Conservation (phyloP, 495 filamentous ascomycete genomes). For the Evernia prunastri region DNA sequence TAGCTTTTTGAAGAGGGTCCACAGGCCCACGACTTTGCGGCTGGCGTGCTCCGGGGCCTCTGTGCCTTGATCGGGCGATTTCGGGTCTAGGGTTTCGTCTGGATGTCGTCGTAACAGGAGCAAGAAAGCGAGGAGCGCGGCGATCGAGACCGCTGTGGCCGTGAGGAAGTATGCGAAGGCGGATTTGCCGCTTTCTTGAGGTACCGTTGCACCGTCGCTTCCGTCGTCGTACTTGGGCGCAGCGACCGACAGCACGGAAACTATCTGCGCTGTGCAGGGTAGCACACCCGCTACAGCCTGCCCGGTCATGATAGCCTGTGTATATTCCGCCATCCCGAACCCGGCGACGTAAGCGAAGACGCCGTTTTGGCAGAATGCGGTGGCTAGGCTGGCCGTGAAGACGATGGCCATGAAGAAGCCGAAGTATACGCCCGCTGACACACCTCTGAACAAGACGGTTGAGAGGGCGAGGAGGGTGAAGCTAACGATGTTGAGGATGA, state of each 20-base stretch:
- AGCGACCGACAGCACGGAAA: slow-evolving; percentile 68
- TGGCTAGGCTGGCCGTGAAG: slow-evolving; percentile 65
- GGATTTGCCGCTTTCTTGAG: slow-evolving; percentile 50
- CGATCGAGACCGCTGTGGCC: slow-evolving; percentile 58
- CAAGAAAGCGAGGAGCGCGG: slow-evolving; percentile 54
- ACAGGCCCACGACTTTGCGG: slow-evolving; percentile 54
- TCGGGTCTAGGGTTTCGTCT: slow-evolving; percentile 38
- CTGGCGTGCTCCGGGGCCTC: slow-evolving; percentile 37
- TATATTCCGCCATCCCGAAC: slow-evolving; percentile 65
- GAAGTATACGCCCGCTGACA: slow-evolving; percentile 62
- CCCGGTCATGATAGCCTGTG: slow-evolving; percentile 92
- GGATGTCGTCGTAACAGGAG: slow-evolving; percentile 51
- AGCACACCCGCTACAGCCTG: slow-evolving; percentile 90
- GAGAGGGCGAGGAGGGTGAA: slow-evolving; percentile 77
- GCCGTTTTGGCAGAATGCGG: slow-evolving; percentile 88
- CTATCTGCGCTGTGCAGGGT: slow-evolving; percentile 76
- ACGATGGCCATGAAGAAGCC: slow-evolving; percentile 78
- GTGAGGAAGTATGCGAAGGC: slow-evolving; percentile 91
- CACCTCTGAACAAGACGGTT: slow-evolving; percentile 56
- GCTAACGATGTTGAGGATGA: slow-evolving; percentile 62
- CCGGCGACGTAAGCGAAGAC: slow-evolving; percentile 85
- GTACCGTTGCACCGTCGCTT: slow-evolving; percentile 19
- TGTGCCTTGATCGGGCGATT: slow-evolving; percentile 36
- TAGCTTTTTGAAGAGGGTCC: slow-evolving; percentile 63
- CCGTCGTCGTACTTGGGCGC: slow-evolving; percentile 21